A percentile compares a stretch with the other conserved stretches of the same genome.
phyloP scores from a whole-genome alignment of 306 rosid species.

The Sicyos edulis region DNA sequence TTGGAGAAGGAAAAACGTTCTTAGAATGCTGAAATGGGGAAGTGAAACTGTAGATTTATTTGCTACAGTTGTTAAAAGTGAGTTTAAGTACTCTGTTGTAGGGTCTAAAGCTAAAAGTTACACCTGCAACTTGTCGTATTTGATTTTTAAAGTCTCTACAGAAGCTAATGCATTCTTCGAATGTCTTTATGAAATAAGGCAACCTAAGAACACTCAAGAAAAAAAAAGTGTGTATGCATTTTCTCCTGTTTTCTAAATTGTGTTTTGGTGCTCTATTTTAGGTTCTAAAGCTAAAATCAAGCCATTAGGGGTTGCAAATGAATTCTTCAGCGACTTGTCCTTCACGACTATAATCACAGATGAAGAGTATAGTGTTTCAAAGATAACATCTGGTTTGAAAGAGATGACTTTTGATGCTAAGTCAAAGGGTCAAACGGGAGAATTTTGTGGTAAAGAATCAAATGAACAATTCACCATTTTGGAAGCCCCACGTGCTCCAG shows the following conservation, averaged over 20 bases:
- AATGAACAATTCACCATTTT: conserved; percentile 28
- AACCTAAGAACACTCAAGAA: neutral
- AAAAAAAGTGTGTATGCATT: neutral
- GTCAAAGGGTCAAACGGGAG: conserved; percentile 26
- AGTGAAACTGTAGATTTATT: neutral
- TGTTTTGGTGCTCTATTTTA: conserved; percentile 47
- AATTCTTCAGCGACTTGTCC: conserved; percentile 39
- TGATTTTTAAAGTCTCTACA: neutral
- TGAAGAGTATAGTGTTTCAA: conserved; percentile 78
- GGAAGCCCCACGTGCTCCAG: conserved; percentile 32
- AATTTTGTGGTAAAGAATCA: conserved; percentile 1
- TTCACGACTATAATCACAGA: conserved; percentile 51
- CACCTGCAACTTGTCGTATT: neutral
- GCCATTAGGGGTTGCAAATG: conserved; percentile 27
- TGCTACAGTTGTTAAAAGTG: neutral
- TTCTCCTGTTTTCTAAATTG: conserved; percentile 30
- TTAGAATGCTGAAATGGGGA: neutral
- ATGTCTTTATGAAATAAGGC: neutral
- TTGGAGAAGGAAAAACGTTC: neutral
- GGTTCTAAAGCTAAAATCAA: conserved; percentile 47
- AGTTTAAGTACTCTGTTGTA: neutral
- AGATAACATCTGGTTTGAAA: conserved; percentile 35
- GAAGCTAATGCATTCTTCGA: conserved; percentile 1
- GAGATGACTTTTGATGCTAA: conserved; percentile 30
- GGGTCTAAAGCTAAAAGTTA: conserved; percentile 12